Conservation (phyloP, 176 grass and related monocot species). For the Rhynchospora pubera region DNA sequence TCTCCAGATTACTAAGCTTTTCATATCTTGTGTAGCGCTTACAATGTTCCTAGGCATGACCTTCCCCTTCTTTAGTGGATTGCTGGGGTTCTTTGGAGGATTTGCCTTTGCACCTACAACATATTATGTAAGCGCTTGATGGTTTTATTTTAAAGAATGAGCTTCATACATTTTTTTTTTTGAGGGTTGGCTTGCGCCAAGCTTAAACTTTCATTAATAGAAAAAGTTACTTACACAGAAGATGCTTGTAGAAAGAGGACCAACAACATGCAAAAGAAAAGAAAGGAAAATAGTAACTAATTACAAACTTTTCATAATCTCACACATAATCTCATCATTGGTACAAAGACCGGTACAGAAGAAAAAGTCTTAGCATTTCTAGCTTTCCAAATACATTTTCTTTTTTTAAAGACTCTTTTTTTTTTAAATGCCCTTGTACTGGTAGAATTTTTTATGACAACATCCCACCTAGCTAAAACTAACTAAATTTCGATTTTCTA, state of each 20-base stretch:
- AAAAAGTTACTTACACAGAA: too few species aligned
- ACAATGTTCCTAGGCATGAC: conserved; percentile 70
- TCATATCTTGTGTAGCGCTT: conserved; percentile 31
- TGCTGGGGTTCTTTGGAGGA: conserved; percentile 78
- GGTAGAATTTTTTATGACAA: neutral
- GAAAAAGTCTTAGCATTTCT: too few species aligned
- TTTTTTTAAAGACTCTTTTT: neutral
- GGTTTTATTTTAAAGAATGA: neutral
- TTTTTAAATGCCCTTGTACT: neutral
- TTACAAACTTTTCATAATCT: too few species aligned
- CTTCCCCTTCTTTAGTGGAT: conserved; percentile 72
- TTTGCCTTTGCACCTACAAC: conserved; percentile 78
- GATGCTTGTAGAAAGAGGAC: too few species aligned
- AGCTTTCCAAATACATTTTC: neutral
- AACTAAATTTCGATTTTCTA: neutral
- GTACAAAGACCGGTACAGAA: too few species aligned
- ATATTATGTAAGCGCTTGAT: conserved; percentile 52
- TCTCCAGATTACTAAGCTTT: neutral
- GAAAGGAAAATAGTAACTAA: too few species aligned
- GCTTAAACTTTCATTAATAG: too few species aligned
- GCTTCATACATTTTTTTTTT: neutral
- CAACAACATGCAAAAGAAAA: too few species aligned
- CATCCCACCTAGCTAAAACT: neutral
- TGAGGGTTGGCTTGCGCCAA: too few species aligned
- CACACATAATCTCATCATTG: too few species aligned